Conservation (phyloP, 1,139 yeast genomes). For the Suhomyces yuchorum region DNA sequence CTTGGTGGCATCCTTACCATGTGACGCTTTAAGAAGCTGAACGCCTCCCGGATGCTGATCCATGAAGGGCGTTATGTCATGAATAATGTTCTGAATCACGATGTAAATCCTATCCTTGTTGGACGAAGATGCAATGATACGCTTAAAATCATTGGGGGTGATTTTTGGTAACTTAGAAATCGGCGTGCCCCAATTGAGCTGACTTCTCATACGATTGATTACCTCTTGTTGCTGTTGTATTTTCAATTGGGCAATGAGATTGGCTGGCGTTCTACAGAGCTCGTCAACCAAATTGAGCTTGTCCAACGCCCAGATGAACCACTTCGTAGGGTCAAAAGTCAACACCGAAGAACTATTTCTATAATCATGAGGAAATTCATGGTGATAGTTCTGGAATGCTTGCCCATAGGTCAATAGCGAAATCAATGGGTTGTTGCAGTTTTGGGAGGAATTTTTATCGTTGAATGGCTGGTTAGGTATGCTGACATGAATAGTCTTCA, state of each 20-base stretch:
- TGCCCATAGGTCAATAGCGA: slow-evolving; percentile 67
- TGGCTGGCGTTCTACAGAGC: slow-evolving; percentile 44
- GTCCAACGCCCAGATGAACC: slow-evolving; percentile 50
- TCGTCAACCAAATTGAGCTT: slow-evolving; percentile 42
- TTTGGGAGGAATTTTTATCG: slow-evolving; percentile 57
- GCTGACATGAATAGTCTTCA: slow-evolving; percentile 41
- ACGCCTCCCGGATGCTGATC: slow-evolving; percentile 75
- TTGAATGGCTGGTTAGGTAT: slow-evolving; percentile 61
- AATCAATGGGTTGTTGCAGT: slow-evolving; percentile 52
- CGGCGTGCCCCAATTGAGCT: slow-evolving; percentile 77
- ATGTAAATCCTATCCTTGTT: slow-evolving; percentile 45
- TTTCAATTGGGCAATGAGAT: slow-evolving; percentile 55
- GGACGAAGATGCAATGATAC: slow-evolving; percentile 36
- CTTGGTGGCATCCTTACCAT: slow-evolving; percentile 71
- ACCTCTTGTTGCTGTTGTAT: slow-evolving; percentile 68
- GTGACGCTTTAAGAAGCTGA: slow-evolving; percentile 59
- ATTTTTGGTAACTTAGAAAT: slow-evolving; percentile 64
- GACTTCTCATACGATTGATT: slow-evolving; percentile 60
- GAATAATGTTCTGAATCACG: slow-evolving; percentile 59
- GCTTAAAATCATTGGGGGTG: slow-evolving; percentile 52
- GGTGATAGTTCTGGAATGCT: slow-evolving; percentile 66
- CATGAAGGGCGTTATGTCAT: slow-evolving; percentile 72
- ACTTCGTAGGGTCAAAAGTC: slow-evolving; percentile 68
- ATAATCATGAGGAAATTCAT: slow-evolving; percentile 73
- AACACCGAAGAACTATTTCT: slow-evolving; percentile 50